Evolutionary conservation across 768 basidiomycete genomes (phyloP).

Genomic region (Boletus pseudopeckii): DNA sequence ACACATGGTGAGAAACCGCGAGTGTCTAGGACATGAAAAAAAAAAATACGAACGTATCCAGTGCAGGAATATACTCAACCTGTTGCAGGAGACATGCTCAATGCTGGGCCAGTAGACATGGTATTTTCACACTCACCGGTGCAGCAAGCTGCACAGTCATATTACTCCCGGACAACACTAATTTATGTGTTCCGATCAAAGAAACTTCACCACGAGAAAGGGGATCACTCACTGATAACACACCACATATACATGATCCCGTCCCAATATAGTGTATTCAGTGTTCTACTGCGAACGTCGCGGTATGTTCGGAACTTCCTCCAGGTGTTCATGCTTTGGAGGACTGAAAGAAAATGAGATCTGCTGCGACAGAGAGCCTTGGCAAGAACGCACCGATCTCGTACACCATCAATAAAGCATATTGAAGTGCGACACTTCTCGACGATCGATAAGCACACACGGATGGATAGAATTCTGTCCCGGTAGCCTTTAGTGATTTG

Average conservation of each 20-base stretch:
- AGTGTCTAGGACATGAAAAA: not conserved
- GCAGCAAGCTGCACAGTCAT: slow-evolving; percentile 15
- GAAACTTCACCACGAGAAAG: not conserved
- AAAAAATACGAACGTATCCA: slow-evolving; percentile 22
- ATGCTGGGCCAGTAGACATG: not conserved
- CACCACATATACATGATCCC: slow-evolving; percentile 27
- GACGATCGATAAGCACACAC: slow-evolving; percentile 14
- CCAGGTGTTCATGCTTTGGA: slow-evolving; percentile 25
- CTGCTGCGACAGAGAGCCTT: not conserved
- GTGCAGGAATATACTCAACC: slow-evolving; percentile 13
- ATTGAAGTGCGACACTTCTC: slow-evolving; percentile 12
- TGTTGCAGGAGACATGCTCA: not conserved
- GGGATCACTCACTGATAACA: slow-evolving; percentile 14
- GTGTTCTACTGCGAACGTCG: slow-evolving; percentile 6
- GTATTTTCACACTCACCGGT: slow-evolving; percentile 13
- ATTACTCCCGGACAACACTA: slow-evolving; percentile 16
- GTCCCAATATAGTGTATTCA: slow-evolving; percentile 27
- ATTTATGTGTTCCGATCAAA: not conserved
- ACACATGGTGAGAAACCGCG: slow-evolving; percentile 3
- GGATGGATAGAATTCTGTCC: slow-evolving; percentile 21
- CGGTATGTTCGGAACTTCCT: slow-evolving; percentile 24
- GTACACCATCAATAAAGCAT: slow-evolving; percentile 16
- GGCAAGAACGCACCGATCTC: slow-evolving; percentile 19
- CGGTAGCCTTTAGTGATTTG: not conserved
- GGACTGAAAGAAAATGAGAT: slow-evolving; percentile 12